Conservation (phyloP, 2,329 filamentous ascomycete genomes). For the Beauveria caledonica region DNA sequence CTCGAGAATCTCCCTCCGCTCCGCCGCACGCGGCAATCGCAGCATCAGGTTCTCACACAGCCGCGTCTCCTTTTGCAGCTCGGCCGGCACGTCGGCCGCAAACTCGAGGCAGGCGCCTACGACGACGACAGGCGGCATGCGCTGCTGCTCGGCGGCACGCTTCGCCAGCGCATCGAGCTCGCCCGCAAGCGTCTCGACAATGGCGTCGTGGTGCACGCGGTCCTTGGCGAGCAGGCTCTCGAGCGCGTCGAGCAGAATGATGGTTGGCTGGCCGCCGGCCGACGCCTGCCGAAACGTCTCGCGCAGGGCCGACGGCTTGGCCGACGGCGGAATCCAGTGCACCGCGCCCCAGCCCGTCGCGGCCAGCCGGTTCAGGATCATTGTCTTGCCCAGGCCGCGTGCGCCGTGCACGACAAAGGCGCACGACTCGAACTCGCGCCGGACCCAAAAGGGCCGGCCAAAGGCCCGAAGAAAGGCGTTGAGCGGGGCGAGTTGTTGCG, state of each 20-base stretch:
- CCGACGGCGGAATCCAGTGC: slow-evolving; percentile 47
- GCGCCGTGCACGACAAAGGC: slow-evolving; percentile 72
- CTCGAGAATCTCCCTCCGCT: slow-evolving; percentile 66
- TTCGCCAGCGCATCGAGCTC: slow-evolving; percentile 48
- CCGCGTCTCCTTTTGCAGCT: slow-evolving; percentile 55
- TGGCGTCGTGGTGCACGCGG: slow-evolving; percentile 39
- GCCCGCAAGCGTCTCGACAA: slow-evolving; percentile 42
- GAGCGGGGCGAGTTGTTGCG: slow-evolving; percentile 53
- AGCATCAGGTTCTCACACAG: slow-evolving; percentile 64
- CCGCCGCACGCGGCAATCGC: slow-evolving; percentile 63
- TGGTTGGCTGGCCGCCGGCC: slow-evolving; percentile 56
- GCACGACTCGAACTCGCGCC: slow-evolving; percentile 32
- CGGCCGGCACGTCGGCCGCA: slow-evolving; percentile 61
- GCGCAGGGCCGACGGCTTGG: slow-evolving; percentile 52
- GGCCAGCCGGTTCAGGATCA: slow-evolving; percentile 61
- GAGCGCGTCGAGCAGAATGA: slow-evolving; percentile 72
- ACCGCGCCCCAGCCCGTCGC: slow-evolving; percentile 63
- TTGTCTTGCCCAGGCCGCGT: slow-evolving; percentile 75
- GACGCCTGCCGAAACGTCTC: slow-evolving; percentile 63
- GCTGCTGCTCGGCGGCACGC: slow-evolving; percentile 27
- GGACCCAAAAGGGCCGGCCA: slow-evolving; percentile 26
- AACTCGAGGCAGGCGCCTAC: slow-evolving; percentile 66
- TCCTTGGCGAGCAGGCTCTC: slow-evolving; percentile 60
- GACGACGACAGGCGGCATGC: slow-evolving; percentile 56
- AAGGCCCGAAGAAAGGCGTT: slow-evolving; percentile 59